Base-by-base conservation (phyloP, 345 rosid genomes). In the Carallia pectinifolia region DNA sequence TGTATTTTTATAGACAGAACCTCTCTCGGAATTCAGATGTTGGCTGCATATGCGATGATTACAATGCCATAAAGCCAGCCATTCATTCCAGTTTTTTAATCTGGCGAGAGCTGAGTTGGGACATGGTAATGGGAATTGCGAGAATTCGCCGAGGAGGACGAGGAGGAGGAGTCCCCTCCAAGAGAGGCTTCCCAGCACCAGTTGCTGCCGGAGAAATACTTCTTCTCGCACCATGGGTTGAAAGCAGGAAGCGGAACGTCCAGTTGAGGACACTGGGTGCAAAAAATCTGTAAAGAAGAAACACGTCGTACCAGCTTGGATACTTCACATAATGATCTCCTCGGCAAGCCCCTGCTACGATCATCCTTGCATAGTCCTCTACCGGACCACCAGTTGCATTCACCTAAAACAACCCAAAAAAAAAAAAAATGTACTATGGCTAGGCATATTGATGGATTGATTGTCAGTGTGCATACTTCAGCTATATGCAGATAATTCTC, bases 231-330 rank as follows among this genome's bases (percentile, higher is more conserved):
- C 85, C 87, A 38, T 80, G 84, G 3, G 81, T 37, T 1, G 89
- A 79, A 1, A 86, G 82, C 36, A 90, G 81, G 60, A 85, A 67
- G 30, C 85, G 79, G 71, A 90, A 83, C 15, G 90, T 86, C 97
- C 97, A 88, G 64, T 82, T 83, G 58, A 95, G 87, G 34, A 91
- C 78, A 53, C 78, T 82, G 0, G 94, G 97, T 0, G 90, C 85
- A 66, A 93, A 93, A 65, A 80, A 85, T 73, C 96, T 76, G 53
- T 82, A 93, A 5, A 90, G 75, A 56, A 86, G 87, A 81, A 90
- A 90, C 58, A 83, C 75, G 58, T 90, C 97, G 1, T 91, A 85
- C 98, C 97, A 94, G 71, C 88, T 89, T 4, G 97, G 93, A 55
- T 64, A 88, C 77, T 88, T 90, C 38, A 87, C 97, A 10, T 86